phyloP scores from a whole-genome alignment of 2,329 filamentous ascomycete genomes.

The Pseudocercospora fuligena region DNA sequence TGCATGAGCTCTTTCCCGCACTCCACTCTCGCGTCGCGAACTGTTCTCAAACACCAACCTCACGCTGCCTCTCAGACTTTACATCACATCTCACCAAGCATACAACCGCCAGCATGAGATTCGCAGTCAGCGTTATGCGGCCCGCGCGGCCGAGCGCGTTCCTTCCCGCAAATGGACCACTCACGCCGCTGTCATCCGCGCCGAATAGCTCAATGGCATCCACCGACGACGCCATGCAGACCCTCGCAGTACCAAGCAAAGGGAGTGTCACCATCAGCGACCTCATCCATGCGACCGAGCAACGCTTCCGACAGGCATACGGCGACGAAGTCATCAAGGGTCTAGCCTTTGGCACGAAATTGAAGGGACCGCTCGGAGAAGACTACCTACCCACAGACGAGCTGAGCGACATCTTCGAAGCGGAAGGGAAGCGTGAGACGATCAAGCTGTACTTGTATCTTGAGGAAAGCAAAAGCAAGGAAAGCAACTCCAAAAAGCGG shows the following conservation, averaged over 20 bases:
- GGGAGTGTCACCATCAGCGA: not conserved
- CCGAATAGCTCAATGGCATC: not conserved
- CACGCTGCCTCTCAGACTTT: too few relatives aligned
- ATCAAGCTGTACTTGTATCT: not conserved
- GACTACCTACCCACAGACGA: not conserved
- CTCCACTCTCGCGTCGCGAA: too few relatives aligned
- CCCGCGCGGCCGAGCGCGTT: not conserved
- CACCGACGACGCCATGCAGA: not conserved
- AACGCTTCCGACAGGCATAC: not conserved
- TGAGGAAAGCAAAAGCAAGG: not conserved
- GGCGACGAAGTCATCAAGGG: not conserved
- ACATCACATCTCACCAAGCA: too few relatives aligned
- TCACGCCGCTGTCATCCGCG: not conserved
- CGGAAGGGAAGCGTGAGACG: not conserved
- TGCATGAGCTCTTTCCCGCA: too few relatives aligned
- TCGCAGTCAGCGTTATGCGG: not conserved
- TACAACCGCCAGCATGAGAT: not conserved
- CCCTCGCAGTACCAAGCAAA: not conserved
- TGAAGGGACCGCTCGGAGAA: not conserved
- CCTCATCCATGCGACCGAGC: not conserved
- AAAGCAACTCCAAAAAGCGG: not conserved
- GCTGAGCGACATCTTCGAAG: not conserved
- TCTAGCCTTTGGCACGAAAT: not conserved
- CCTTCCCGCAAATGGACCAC: not conserved
- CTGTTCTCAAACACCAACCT: too few relatives aligned